These are phyloP conservation scores for Candida nonsorbophila DNA, from an alignment of 805 yeast genomes.

Conservation along the genomic window DNA sequence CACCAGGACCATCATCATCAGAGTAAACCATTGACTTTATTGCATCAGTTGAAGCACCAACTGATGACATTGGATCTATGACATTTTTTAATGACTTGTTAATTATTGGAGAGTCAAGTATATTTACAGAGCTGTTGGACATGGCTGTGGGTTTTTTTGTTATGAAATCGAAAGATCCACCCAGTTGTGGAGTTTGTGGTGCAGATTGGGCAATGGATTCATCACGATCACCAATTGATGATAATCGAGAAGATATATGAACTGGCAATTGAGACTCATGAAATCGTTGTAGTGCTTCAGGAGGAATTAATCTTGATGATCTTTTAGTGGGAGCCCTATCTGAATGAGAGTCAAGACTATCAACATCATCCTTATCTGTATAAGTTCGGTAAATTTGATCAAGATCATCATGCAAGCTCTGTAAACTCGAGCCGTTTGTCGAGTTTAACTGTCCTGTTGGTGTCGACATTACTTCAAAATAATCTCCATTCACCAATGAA, in stretches of 20 bases:
- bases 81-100: conserved; percentile 15
- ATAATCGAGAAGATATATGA: conserved; percentile 20
- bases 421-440: conserved; percentile 2
- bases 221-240: conserved; percentile 14
- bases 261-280: conserved; percentile 7
- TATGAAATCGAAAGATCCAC: conserved; percentile 28
- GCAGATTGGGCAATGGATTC: conserved; percentile 15
- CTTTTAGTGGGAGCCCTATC: conserved; percentile 10
- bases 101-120: conserved; percentile 24
- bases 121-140: conserved; percentile 32
- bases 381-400: conserved; percentile 20
- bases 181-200: conserved; percentile 25
- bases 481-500: background rate
- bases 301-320: conserved; percentile 6
- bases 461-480: background rate
- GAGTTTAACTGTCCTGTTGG: background rate
- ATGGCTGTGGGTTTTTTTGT: conserved; percentile 16
- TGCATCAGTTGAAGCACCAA: conserved; percentile 7
- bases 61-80: conserved; percentile 9
- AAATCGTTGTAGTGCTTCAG: conserved; percentile 2
- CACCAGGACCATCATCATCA: conserved; percentile 8
- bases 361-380: conserved; percentile 14
- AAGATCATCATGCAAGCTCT: conserved; percentile 14
- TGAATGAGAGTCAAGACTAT: conserved; percentile 22
- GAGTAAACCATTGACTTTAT: conserved; percentile 4